Evolutionary conservation across 1,284 basidiomycete species (phyloP), one percentile per base, ranked within the genome.

Genomic region (Tilletia horrida): DNA sequence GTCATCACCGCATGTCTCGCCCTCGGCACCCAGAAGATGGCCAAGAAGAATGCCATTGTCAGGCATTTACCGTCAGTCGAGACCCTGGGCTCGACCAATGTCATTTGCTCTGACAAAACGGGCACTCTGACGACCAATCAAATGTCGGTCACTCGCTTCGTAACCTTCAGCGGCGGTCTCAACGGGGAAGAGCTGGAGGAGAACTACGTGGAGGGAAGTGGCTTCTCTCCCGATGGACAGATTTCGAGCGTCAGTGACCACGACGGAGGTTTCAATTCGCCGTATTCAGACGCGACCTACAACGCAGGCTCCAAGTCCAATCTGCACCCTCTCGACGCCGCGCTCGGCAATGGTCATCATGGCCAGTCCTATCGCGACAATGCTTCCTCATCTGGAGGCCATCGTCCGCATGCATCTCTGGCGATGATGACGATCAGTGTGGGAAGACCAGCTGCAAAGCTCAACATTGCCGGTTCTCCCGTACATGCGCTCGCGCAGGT

Each of bases 1-100:
- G 93, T 97, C 70, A 95, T 96, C 77, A 97, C 94, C 7, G 92
- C 92, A n/a, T 95, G 92, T 82, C 84, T 97, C 55, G 93, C 94
- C 8, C 86, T 97, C 13, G 94, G 94, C 21, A 95, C 93, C 14
- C 93, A 94, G 85, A 94, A 94, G 82, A 97, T 97, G 94, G 93
- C 94, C 0, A 91, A 94, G 85, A 91, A 93, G 84, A 95, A 95
- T 70, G 94, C 93, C 4, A 97, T 97, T 74, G 94, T 97, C 61
- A 85, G 93, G 76, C 93, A 95, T 82, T 85, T 97, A 71, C 93
- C 93, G n/a, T 92, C 90, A 72, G 93, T 97, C 13, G 94, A 97
- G 84, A 96, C 94, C 31, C 85, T 97, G 1, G 93, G 94, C 1
- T 93, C 92, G 84, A 94, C 92, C 62, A 95, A 94, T 80, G 97